Evolutionary conservation across 1,284 basidiomycete genomes (phyloP), one percentile per base, ranked within the genome.

Genomic region (Fomitopsis pinicola): DNA sequence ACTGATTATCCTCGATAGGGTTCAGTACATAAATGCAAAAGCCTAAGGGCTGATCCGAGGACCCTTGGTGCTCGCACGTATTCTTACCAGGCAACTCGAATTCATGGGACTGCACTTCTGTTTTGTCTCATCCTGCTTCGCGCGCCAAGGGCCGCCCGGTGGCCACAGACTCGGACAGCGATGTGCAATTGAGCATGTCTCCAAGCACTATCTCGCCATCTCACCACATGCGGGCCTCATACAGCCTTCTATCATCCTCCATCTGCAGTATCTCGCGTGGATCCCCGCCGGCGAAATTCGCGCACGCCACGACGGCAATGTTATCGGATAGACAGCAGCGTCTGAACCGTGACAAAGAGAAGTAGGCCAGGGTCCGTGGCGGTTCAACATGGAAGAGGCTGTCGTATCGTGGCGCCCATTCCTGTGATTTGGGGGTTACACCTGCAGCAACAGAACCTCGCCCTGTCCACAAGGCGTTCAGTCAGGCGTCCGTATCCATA

Each of bases 1-100:
- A 54, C 52, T 54, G 52, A 54, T 54, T 54, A 40, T 36, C 52
- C 52, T 54, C 52, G 52, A 54, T 54, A 54, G 52, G 36, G 35
- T 54, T 54, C 35, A 40, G n/a, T 50, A 33, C 22, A 40, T 30
- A 2, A 22, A 22, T 22, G 36, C 35, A 36, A 54, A 54, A 38
- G 33, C 35, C 52, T 38, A 36, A 54, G 52, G 52, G 35, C 52
- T 54, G 52, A 54, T 54, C 52, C 52, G 52, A 38, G 35, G 52
- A 54, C 52, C 52, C 52, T 54, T 54, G 26, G 12, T 40, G 38
- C 52, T 54, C 52, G 36, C 52, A 38, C 35, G 52, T 38, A 54
- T 6, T 9, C 17, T 30, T 15, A 5, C 10, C 52, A 38, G 15
- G 52, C n/a, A n/a, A 36, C 35, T 36, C 33, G n/a, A 36, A 33